Conservation (phyloP, 1,284 basidiomycete species). For the Gomphus sp. region DNA sequence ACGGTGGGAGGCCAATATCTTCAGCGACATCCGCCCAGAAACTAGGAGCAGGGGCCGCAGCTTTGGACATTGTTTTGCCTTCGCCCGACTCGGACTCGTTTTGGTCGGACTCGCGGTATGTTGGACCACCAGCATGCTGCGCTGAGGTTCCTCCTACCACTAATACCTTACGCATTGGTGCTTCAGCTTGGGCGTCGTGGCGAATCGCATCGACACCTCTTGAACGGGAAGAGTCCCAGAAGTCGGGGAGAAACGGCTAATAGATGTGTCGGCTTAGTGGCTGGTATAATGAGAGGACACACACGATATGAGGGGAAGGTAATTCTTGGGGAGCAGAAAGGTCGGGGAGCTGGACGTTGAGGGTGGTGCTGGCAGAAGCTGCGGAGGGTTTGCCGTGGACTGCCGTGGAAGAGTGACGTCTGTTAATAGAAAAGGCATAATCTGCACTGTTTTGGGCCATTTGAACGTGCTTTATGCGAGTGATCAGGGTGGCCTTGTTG, state of each 20-base stretch:
- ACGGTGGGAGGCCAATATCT: conserved; percentile 27
- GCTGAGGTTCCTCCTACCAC: conserved; percentile 62
- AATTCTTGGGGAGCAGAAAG: conserved; percentile 33
- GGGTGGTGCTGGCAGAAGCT: conserved; percentile 19
- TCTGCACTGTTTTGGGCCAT: conserved; percentile 12
- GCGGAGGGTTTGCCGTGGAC: conserved; percentile 19
- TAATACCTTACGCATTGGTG: conserved; percentile 53
- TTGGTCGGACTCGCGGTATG: conserved; percentile 33
- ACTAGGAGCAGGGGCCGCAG: conserved; percentile 11
- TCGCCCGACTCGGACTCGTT: background rate
- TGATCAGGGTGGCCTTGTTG: conserved; percentile 47
- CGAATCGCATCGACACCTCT: conserved; percentile 22
- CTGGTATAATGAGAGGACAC: conserved; percentile 21
- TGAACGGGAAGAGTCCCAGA: conserved; percentile 51
- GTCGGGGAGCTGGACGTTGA: conserved; percentile 50
- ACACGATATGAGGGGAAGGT: conserved; percentile 47
- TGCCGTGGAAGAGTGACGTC: conserved; percentile 5
- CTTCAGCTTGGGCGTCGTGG: conserved; percentile 19
- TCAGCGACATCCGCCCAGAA: conserved; percentile 28
- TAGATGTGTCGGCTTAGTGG: conserved; percentile 7
- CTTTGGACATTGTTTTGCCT: conserved; percentile 2
- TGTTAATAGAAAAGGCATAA: conserved; percentile 1
- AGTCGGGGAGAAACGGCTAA: conserved; percentile 67
- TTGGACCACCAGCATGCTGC: conserved; percentile 55
- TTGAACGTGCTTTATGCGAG: conserved; percentile 42